Conservation (phyloP, 768 basidiomycete species). For the Tulasnella calospora region DNA sequence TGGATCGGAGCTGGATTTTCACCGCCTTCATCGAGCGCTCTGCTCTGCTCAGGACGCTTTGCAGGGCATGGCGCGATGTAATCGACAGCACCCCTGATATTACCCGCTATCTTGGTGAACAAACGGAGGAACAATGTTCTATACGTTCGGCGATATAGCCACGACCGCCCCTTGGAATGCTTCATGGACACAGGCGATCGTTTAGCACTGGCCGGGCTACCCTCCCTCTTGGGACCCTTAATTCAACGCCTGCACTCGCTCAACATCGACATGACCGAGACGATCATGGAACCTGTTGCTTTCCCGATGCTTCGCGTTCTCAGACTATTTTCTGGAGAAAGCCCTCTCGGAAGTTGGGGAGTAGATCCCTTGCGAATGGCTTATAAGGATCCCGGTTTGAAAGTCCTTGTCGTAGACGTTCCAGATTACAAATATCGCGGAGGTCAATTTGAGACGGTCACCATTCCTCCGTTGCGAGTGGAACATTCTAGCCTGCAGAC, state of each 20-base stretch:
- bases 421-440: no score
- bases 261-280: not conserved
- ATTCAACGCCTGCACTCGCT: not conserved
- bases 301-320: not conserved
- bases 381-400: not conserved
- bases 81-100: not conserved
- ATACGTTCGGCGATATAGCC: not conserved
- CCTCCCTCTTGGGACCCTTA: not conserved
- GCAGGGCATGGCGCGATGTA: not conserved
- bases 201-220: not conserved
- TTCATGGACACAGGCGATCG: not conserved
- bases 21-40: not conserved
- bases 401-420: not conserved
- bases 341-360: not conserved
- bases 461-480: not conserved
- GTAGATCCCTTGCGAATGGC: not conserved
- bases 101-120: not conserved
- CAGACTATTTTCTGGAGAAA: not conserved
- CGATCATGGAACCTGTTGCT: not conserved
- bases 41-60: not conserved
- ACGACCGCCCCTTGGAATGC: not conserved
- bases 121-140: not conserved
- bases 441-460: no score
- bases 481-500: not conserved
- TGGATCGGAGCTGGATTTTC: not conserved